Evolutionary conservation across 192 early-diverging fungal species (phyloP), one percentile per base, ranked within the genome.

Genomic region (Entomortierella chlamydospora): DNA sequence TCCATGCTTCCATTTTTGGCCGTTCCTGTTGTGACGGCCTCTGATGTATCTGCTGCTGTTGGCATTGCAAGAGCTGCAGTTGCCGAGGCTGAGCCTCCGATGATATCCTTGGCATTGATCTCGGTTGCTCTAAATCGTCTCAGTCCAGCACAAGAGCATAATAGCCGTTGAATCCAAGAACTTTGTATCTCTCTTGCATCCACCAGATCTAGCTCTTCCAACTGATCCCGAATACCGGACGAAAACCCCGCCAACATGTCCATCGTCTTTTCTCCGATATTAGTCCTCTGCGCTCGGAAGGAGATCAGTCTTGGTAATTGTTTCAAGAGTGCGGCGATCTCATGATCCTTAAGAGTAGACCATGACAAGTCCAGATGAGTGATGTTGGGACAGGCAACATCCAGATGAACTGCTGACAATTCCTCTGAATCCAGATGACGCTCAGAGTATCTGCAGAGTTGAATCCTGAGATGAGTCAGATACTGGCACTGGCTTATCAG

Each of bases 401-500:
- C 56, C 30, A 68, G 30, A 12, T 37, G n/a, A 1, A 47, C 25
- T 1, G 39, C 37, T 13, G 37, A 26, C 17, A 71, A 26, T 18
- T 52, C 34, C 43, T 52, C 34, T 1, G 31, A 39, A 4, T 60
- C 30, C 8, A 59, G 47, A n/a, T n/a, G n/a, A 10, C 20, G 45
- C 33, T 60, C 60, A 23, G 13, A 25, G 10, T 28, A 26, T 5
- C 71, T 42, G 51, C n/a, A 53, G 25, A 59, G 34, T 49, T 53
- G 71, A 22, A 73, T 20, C 10, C 12, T 55, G 39, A 73, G 71
- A 31, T 73, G 62, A 0, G 71, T 73, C 2, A 73, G 37, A 37
- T 73, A 73, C 22, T 73, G 71, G n/a, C 71, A 73, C 26, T 65
- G 71, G 18, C 71, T 51, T 5, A 73, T 31, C 31, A 73, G 20